Conservation (phyloP, 495 filamentous ascomycete species). For the Trichoderma asperelloides region DNA sequence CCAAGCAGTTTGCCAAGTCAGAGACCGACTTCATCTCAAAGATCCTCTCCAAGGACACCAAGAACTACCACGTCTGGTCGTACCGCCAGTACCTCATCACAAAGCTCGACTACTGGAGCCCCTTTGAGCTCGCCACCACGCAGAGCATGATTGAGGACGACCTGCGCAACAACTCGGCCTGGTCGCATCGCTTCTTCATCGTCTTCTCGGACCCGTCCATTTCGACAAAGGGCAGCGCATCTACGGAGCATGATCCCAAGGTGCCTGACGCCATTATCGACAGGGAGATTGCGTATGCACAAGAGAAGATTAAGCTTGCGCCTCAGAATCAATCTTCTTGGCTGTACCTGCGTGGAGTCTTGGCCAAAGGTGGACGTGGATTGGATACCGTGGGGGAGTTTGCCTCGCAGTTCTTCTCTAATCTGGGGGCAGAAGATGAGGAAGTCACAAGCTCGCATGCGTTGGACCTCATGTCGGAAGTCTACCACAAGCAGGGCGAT, state of each 20-base stretch:
- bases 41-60: constrained; percentile 80
- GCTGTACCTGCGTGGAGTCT: constrained; percentile 77
- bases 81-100: constrained; percentile 89
- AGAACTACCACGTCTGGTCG: constrained; percentile 98
- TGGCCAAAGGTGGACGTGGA: constrained; percentile 52
- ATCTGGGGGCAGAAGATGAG: constrained; percentile 33
- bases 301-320: constrained; percentile 61
- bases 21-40: constrained; percentile 67
- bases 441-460: constrained; percentile 71
- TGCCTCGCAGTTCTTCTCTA: constrained; percentile 52
- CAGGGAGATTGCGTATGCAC: constrained; percentile 63
- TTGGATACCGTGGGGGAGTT: constrained; percentile 55
- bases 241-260: constrained; percentile 35
- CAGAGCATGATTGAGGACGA: constrained; percentile 64
- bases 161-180: constrained; percentile 90
- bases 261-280: constrained; percentile 57
- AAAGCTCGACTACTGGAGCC: constrained; percentile 58
- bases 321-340: constrained; percentile 92
- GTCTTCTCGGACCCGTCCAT: constrained; percentile 60
- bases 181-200: constrained; percentile 92
- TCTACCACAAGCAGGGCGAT: constrained; percentile 55
- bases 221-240: constrained; percentile 37
- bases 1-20: constrained; percentile 26
- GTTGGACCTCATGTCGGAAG: constrained; percentile 81
- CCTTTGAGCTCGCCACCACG: constrained; percentile 56